These are phyloP conservation scores for Hypoxylon fragiforme DNA, from an alignment of 495 filamentous ascomycete genomes.

Conservation along the genomic window DNA sequence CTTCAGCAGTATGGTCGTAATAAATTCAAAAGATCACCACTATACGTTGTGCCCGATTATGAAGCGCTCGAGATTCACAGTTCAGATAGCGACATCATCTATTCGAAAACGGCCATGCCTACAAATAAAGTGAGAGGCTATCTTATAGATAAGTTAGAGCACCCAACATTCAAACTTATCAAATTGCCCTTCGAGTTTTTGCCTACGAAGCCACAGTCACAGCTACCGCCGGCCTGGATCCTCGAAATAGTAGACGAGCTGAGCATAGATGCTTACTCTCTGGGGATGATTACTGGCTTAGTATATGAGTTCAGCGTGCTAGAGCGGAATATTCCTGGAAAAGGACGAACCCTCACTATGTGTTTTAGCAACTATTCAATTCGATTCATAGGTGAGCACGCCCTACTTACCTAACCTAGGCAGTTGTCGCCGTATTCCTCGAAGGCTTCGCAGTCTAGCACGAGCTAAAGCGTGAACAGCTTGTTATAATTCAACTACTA, in stretches of 20 bases:
- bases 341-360: not conserved
- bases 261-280: constrained; percentile 1
- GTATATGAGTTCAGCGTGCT: not conserved
- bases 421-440: too few species aligned
- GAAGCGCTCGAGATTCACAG: constrained; percentile 2
- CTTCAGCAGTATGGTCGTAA: constrained; percentile 1
- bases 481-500: constrained; percentile 4
- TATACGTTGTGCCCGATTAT: too few species aligned
- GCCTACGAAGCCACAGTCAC: too few species aligned
- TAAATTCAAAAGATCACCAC: too few species aligned
- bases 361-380: not conserved
- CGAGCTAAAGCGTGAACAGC: constrained; percentile 1
- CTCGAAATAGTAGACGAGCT: constrained; percentile 1
- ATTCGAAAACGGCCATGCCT: constrained; percentile 1
- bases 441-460: not conserved
- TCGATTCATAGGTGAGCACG: constrained; percentile 9
- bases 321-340: not conserved
- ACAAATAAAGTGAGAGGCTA: not conserved
- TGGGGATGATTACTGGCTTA: not conserved
- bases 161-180: constrained; percentile 10
- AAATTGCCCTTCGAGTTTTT: not conserved
- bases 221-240: not conserved
- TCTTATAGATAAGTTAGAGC: not conserved
- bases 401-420: too few species aligned
- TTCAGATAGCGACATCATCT: not conserved